Evolutionary conservation across 768 basidiomycete genomes (phyloP), one percentile per base, ranked within the genome.

Genomic region (Ramaria rubella): DNA sequence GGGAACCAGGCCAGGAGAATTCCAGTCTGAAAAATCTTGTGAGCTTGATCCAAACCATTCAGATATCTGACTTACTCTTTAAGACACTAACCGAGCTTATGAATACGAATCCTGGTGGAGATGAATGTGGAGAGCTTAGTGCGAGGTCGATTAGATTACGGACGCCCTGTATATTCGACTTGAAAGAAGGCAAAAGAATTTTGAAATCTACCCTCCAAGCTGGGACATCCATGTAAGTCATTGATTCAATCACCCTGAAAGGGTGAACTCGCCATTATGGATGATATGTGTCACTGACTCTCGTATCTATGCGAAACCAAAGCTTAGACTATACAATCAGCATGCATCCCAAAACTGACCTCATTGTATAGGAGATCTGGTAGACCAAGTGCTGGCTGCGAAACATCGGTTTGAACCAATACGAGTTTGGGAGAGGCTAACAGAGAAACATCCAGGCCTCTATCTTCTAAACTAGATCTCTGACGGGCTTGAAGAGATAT

Each of bases 201-300:
- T 78, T 78, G 66, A 82, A 78, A 63, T 81, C 76, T 19, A 81
- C 66, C 1, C 67, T 68, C 80, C 79, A 80, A 7, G 77, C 76
- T 55, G n/a, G n/a, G n/a, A n/a, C n/a, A 50, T 58, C 17, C 14
- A 15, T 17, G 19, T 14, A 17, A 7, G 34, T 36, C 17, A 7
- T 8, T 36, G 8, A 36, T 7, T 46, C 55, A 38, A 26, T 40
- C 1, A 57, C 56, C 21, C 61, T 54, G 14, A 33, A 50, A 1
- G 27, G 38, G 17, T 31, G 14, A 48, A 30, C 63, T 14, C 49
- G 64, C 64, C 65, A 45, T 59, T 64, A 58, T 67, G 66, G 29
- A 67, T 67, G 36, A 68, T 63, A 42, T 55, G 52, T 3, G 65
- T 66, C 12, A 66, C 61, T 12, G 61, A 51, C 1, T 33, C 21